phyloP scores from a whole-genome alignment of 192 early-diverging fungal genomes.

The Dissophora ornata region DNA sequence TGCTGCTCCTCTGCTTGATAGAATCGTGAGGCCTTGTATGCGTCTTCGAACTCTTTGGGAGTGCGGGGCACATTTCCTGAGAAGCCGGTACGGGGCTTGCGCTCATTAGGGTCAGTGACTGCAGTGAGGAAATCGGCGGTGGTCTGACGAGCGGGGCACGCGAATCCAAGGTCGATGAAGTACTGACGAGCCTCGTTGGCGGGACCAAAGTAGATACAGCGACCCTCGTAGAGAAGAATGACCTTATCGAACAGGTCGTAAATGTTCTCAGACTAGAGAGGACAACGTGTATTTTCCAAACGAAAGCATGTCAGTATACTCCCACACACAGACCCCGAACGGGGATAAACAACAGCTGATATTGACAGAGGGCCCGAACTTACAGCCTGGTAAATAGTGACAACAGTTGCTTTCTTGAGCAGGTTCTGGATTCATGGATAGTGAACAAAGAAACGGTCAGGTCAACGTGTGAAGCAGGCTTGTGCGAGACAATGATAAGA shows the following conservation, averaged over 20 bases:
- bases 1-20: slow-evolving; percentile 52
- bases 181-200: slow-evolving; percentile 66
- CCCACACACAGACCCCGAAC: no score
- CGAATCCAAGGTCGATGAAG: slow-evolving; percentile 71
- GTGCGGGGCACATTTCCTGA: slow-evolving; percentile 64
- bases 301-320: no score
- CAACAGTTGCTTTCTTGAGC: slow-evolving; percentile 70
- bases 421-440: slow-evolving; percentile 62
- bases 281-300: slow-evolving; percentile 5
- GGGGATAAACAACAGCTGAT: no score
- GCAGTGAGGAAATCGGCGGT: slow-evolving; percentile 81
- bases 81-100: slow-evolving; percentile 64
- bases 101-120: slow-evolving; percentile 70
- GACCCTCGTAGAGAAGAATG: slow-evolving; percentile 73
- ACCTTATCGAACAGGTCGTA: slow-evolving; percentile 79
- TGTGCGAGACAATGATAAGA: no score
- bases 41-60: slow-evolving; percentile 71
- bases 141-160: slow-evolving; percentile 72
- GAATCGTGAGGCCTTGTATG: slow-evolving; percentile 60
- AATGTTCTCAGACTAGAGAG: slow-evolving; percentile 74
- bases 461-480: no score
- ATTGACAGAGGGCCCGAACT: slow-evolving; percentile 59
- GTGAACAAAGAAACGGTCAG: neutral
- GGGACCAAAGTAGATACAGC: slow-evolving; percentile 78
- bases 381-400: slow-evolving; percentile 79